Percentiles rank a stretch among this genome's conserved stretches.
Conservation (phyloP, 108 stramenopile species). For the Craspedostauros australis region DNA sequence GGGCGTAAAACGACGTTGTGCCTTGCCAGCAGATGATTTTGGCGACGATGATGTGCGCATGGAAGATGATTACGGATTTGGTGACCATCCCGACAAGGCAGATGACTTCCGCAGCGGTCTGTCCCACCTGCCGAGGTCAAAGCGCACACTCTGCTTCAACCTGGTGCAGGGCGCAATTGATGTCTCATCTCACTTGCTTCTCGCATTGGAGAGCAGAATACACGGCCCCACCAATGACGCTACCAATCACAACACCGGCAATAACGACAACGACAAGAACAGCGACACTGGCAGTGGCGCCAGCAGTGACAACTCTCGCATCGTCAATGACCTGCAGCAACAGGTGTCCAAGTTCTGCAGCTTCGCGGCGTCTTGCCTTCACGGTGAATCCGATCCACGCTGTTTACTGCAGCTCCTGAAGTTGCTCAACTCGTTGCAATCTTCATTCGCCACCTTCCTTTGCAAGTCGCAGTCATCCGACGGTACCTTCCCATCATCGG, state of each 20-base stretch:
- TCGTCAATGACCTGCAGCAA: too few species aligned
- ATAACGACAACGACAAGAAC: too few species aligned
- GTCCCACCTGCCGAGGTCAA: slow-evolving; percentile 54
- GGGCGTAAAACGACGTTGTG: slow-evolving; percentile 55
- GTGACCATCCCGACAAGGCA: slow-evolving; percentile 18
- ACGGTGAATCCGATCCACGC: slow-evolving; percentile 85
- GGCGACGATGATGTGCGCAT: slow-evolving; percentile 8
- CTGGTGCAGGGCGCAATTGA: slow-evolving; percentile 43
- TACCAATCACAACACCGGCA: slow-evolving; percentile 8
- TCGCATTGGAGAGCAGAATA: slow-evolving; percentile 16
- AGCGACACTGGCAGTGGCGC: background rate
- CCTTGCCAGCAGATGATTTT: slow-evolving; percentile 18
- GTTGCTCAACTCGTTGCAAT: slow-evolving; percentile 54
- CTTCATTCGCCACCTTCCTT: background rate
- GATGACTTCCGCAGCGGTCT: slow-evolving; percentile 48
- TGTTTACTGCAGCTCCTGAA: slow-evolving; percentile 70
- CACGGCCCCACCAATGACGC: slow-evolving; percentile 1
- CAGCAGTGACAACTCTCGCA: too few species aligned
- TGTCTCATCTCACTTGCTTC: slow-evolving; percentile 24
- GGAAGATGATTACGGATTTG: slow-evolving; percentile 19
- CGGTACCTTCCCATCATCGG: slow-evolving; percentile 45
- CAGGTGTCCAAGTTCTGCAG: slow-evolving; percentile 39
- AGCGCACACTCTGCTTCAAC: slow-evolving; percentile 64
- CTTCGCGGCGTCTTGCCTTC: slow-evolving; percentile 62
- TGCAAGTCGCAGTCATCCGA: too few species aligned